Evolutionary conservation across 2,329 filamentous ascomycete genomes (phyloP).

Genomic region (Shiraia sp.): DNA sequence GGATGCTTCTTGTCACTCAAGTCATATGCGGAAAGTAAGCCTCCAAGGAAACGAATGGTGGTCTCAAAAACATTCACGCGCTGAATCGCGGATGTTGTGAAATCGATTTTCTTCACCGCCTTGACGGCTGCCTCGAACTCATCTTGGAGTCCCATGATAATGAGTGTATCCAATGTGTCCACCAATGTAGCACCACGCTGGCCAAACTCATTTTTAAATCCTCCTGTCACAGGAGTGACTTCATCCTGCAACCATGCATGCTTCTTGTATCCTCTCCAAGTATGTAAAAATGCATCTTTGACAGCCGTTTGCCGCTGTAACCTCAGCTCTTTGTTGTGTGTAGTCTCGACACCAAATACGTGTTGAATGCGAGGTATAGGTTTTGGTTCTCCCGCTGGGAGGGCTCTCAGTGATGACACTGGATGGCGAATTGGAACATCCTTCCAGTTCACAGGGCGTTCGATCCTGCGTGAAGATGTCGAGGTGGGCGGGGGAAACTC

Average conservation of each 20-base stretch:
- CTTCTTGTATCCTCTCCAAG: slow-evolving; percentile 56
- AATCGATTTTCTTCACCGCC: slow-evolving; percentile 59
- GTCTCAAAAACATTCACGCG: slow-evolving; percentile 47
- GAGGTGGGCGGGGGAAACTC: slow-evolving; percentile 23
- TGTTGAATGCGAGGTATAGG: slow-evolving; percentile 45
- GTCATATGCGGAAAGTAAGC: slow-evolving; percentile 45
- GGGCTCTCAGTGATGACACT: slow-evolving; percentile 32
- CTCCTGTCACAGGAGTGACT: slow-evolving; percentile 54
- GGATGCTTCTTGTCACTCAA: slow-evolving; percentile 40
- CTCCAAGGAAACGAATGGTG: slow-evolving; percentile 46
- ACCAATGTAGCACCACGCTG: slow-evolving; percentile 64
- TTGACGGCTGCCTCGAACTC: slow-evolving; percentile 61
- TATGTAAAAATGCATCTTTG: slow-evolving; percentile 43
- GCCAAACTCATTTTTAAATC: slow-evolving; percentile 55
- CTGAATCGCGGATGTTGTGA: slow-evolving; percentile 47
- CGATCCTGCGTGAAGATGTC: slow-evolving; percentile 30
- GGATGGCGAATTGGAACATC: slow-evolving; percentile 36
- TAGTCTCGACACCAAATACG: slow-evolving; percentile 41
- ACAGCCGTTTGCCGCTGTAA: slow-evolving; percentile 38
- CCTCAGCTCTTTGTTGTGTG: slow-evolving; percentile 35
- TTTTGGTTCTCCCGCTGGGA: slow-evolving; percentile 35
- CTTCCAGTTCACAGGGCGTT: slow-evolving; percentile 40
- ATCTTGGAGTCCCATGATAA: slow-evolving; percentile 62
- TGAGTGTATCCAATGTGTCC: slow-evolving; percentile 64
- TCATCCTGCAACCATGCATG: slow-evolving; percentile 60